phyloP scores from a whole-genome alignment of 768 basidiomycete species.

The Trametes villosa region DNA sequence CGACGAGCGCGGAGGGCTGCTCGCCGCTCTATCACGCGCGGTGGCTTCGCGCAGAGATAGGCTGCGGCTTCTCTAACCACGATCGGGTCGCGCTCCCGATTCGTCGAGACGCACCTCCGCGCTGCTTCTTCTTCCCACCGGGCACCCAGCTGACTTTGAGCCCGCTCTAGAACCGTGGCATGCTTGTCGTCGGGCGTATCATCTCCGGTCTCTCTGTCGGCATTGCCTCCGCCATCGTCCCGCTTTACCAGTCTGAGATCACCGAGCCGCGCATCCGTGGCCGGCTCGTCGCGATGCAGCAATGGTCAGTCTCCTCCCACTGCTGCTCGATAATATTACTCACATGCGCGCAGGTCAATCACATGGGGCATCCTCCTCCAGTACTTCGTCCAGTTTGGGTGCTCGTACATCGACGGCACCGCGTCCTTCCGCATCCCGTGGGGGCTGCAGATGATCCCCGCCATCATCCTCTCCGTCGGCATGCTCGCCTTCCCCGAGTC shows the following conservation, averaged over 20 bases:
- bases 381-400: conserved; percentile 77
- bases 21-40: not conserved
- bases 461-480: conserved; percentile 65
- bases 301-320: conserved; percentile 49
- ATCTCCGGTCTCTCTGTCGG: conserved; percentile 72
- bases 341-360: conserved; percentile 43
- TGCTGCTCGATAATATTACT: not conserved
- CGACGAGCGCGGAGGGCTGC: not conserved
- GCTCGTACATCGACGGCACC: conserved; percentile 69
- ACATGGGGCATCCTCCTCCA: conserved; percentile 81
- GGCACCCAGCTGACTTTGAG: not conserved
- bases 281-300: conserved; percentile 75
- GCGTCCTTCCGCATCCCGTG: conserved; percentile 83
- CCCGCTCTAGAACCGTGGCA: conserved; percentile 59
- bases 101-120: not conserved
- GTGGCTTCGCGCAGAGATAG: conserved; percentile 3
- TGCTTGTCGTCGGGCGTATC: conserved; percentile 61
- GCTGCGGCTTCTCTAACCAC: conserved; percentile 1
- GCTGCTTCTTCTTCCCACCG: not conserved
- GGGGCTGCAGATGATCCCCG: conserved; percentile 82
- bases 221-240: conserved; percentile 66
- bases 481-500: conserved; percentile 69
- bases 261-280: conserved; percentile 75
- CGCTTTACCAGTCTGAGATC: conserved; percentile 77
- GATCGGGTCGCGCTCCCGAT: not conserved